A percentile compares a stretch with the other conserved stretches of the same genome.
These are phyloP conservation scores for Elongisporangium undulatum DNA, from an alignment of 352 stramenopile species.

Conservation along the genomic window DNA sequence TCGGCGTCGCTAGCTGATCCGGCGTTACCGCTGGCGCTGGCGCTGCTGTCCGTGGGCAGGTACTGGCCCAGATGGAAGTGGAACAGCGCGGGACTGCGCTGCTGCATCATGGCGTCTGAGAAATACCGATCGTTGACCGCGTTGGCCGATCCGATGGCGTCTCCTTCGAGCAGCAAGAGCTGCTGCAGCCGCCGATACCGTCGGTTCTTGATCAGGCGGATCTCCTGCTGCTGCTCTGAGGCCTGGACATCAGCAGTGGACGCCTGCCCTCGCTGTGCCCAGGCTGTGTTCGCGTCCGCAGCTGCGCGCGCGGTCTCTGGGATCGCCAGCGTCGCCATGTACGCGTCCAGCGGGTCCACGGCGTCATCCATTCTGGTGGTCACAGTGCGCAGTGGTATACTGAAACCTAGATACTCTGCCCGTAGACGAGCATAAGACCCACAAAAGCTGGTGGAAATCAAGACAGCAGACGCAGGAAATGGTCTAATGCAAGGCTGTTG, in stretches of 20 bases:
- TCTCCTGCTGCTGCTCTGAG: not conserved
- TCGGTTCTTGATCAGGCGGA: slow-evolving; percentile 56
- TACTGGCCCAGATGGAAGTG: slow-evolving; percentile 83
- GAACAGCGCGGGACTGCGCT: slow-evolving; percentile 74
- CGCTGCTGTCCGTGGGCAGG: slow-evolving; percentile 9
- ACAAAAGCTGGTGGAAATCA: not conserved
- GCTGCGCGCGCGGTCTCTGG: slow-evolving; percentile 3
- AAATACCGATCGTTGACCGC: slow-evolving; percentile 54
- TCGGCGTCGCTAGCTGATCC: slow-evolving; percentile 3
- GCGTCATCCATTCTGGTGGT: slow-evolving; percentile 14
- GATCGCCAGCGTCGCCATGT: slow-evolving; percentile 65
- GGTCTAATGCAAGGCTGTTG: slow-evolving; percentile 1
- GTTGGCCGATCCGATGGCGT: slow-evolving; percentile 1
- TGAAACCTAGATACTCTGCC: not conserved
- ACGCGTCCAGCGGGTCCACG: slow-evolving; percentile 73
- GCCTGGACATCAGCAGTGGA: slow-evolving; percentile 2
- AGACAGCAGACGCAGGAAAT: not conserved
- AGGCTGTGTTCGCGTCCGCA: slow-evolving; percentile 1
- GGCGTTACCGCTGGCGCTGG: not conserved
- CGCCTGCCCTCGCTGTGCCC: slow-evolving; percentile 9
- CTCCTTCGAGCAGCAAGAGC: slow-evolving; percentile 22
- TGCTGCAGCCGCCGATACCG: slow-evolving; percentile 69
- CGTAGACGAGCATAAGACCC: not conserved
- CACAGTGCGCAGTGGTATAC: not conserved
- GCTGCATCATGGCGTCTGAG: slow-evolving; percentile 78